Percentiles rank a stretch among this genome's conserved stretches.
These are phyloP conservation scores for Barnettozyma pratensis DNA, from an alignment of 805 yeast species.

Conservation along the genomic window DNA sequence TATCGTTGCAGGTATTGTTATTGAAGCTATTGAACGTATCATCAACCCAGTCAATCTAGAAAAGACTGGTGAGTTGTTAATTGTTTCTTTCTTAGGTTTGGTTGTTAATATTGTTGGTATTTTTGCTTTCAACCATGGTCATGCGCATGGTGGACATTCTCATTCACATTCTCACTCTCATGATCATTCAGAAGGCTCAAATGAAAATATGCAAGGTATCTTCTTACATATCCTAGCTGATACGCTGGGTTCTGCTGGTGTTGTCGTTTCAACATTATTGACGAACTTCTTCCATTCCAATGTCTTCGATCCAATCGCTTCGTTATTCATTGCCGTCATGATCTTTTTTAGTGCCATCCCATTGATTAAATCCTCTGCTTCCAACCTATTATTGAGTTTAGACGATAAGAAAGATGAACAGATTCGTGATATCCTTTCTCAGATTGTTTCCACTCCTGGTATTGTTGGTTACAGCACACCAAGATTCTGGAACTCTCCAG, in stretches of 20 bases:
- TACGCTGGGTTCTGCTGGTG: conserved; percentile 95
- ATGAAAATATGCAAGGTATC: conserved; percentile 87
- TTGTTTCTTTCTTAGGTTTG: conserved; percentile 82
- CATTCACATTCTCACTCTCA: conserved; percentile 32
- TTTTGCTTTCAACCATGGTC: conserved; percentile 90
- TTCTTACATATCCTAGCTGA: conserved; percentile 93
- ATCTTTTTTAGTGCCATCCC: conserved; percentile 84
- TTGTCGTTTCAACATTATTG: conserved; percentile 81
- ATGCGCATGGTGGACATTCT: conserved; percentile 40
- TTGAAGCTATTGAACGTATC: conserved; percentile 82
- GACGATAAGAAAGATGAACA: conserved; percentile 53
- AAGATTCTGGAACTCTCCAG: conserved; percentile 75
- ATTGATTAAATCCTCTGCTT: conserved; percentile 73
- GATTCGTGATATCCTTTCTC: conserved; percentile 61
- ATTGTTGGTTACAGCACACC: conserved; percentile 84
- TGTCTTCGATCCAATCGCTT: conserved; percentile 90
- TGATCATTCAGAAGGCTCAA: conserved; percentile 27
- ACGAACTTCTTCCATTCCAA: conserved; percentile 61
- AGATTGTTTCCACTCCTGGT: conserved; percentile 67
- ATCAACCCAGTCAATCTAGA: conserved; percentile 72
- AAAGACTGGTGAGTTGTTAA: conserved; percentile 75
- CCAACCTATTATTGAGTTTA: conserved; percentile 61
- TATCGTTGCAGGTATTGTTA: conserved; percentile 80
- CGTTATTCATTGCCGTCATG: conserved; percentile 76
- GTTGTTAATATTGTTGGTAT: conserved; percentile 89